Conservation (phyloP, 352 stramenopile genomes). For the Elongisporangium anandrum region DNA sequence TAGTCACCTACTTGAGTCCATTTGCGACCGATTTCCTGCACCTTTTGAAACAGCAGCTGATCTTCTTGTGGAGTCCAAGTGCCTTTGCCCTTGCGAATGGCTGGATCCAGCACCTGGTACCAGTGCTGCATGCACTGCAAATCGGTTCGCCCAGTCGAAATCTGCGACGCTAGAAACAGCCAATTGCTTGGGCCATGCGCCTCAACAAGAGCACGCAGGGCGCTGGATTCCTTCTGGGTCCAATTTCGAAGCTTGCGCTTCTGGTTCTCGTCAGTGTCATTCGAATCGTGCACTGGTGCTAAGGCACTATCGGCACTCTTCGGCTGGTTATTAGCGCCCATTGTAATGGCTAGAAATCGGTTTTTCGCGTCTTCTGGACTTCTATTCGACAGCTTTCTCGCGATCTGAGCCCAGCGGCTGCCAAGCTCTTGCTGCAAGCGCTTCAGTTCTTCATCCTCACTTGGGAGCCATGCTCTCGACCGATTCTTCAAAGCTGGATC, state of each 20-base stretch:
- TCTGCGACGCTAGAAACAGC: conserved; percentile 71
- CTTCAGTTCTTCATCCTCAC: conserved; percentile 41
- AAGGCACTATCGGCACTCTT: conserved; percentile 1
- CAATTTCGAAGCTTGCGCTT: conserved; percentile 9
- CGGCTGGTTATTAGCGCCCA: neutral
- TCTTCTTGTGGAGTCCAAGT: conserved; percentile 56
- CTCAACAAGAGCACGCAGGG: conserved; percentile 30
- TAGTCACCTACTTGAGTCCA: conserved; percentile 48
- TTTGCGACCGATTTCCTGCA: conserved; percentile 35
- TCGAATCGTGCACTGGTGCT: conserved; percentile 2
- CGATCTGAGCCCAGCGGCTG: conserved; percentile 33
- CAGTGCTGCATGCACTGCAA: conserved; percentile 79
- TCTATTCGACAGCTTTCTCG: conserved; percentile 19
- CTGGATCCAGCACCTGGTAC: conserved; percentile 46
- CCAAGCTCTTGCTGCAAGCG: conserved; percentile 24
- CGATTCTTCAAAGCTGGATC: conserved; percentile 21
- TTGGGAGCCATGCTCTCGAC: conserved; percentile 23
- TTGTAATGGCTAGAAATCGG: conserved; percentile 23
- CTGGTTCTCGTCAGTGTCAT: neutral
- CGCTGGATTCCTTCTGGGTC: conserved; percentile 21
- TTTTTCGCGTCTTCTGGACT: conserved; percentile 63
- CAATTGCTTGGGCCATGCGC: conserved; percentile 54
- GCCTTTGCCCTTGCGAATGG: conserved; percentile 53
- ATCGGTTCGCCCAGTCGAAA: conserved; percentile 51
- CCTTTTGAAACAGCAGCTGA: conserved; percentile 29